phyloP scores from a whole-genome alignment of 495 filamentous ascomycete genomes.

The Aspergillus campestris region DNA sequence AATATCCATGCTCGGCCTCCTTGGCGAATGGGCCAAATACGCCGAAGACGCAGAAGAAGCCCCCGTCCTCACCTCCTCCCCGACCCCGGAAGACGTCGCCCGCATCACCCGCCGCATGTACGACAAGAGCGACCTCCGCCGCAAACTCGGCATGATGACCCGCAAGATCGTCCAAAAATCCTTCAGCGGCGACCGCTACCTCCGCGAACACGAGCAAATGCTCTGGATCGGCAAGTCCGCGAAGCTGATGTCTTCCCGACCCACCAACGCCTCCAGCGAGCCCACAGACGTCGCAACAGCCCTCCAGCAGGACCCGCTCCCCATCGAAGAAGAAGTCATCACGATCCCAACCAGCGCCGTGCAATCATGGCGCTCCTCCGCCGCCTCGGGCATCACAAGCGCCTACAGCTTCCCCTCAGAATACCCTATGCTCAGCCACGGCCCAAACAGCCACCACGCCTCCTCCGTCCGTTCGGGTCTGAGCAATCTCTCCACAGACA shows the following conservation, averaged over 20 bases:
- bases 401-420: constrained; percentile 25
- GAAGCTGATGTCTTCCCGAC: constrained; percentile 30
- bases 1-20: constrained; percentile 50
- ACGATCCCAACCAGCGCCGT: constrained; percentile 31
- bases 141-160: constrained; percentile 52
- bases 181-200: constrained; percentile 54
- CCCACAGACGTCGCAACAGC: constrained; percentile 20
- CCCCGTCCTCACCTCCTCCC: constrained; percentile 40
- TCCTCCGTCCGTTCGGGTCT: constrained; percentile 23
- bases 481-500: constrained; percentile 27
- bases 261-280: constrained; percentile 18
- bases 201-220: constrained; percentile 64
- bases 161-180: constrained; percentile 51
- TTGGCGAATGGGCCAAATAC: constrained; percentile 51
- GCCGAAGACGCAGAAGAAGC: constrained; percentile 37
- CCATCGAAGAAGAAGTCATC: constrained; percentile 33
- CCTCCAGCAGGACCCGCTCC: constrained; percentile 16
- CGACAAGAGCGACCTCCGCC: constrained; percentile 48
- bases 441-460: constrained; percentile 10
- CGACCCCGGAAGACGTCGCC: constrained; percentile 44
- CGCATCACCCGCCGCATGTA: constrained; percentile 53
- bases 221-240: constrained; percentile 52
- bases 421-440: constrained; percentile 13
- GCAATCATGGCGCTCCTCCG: constrained; percentile 33
- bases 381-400: constrained; percentile 28